These are phyloP conservation scores for Elongisporangium anandrum DNA, from an alignment of 352 stramenopile species.

Conservation along the genomic window DNA sequence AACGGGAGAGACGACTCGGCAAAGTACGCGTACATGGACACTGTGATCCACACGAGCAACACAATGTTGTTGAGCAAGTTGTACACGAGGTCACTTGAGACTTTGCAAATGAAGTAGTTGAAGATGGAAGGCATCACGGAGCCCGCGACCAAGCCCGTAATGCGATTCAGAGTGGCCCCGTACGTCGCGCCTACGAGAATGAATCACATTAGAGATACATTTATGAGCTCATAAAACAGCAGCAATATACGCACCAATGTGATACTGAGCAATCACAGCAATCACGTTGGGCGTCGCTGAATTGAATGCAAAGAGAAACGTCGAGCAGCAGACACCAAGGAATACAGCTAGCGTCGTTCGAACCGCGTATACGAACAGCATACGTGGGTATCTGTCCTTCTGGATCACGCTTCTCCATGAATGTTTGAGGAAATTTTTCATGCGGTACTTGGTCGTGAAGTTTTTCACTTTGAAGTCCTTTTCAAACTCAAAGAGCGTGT, in stretches of 20 bases:
- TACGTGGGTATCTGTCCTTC: constrained; percentile 35
- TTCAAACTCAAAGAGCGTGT: constrained; percentile 64
- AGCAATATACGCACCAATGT: constrained; percentile 27
- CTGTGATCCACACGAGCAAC: constrained; percentile 53
- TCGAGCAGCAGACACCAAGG: constrained; percentile 52
- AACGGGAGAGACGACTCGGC: constrained; percentile 44
- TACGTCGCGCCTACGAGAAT: constrained; percentile 46
- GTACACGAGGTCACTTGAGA: constrained; percentile 29
- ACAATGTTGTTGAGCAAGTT: constrained; percentile 58
- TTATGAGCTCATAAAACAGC: not conserved
- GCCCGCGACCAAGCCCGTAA: constrained; percentile 60
- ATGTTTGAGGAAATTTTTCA: constrained; percentile 49
- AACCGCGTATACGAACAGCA: constrained; percentile 49
- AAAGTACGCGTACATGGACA: constrained; percentile 75
- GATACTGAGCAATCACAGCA: constrained; percentile 60
- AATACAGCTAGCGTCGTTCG: constrained; percentile 59
- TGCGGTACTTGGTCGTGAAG: constrained; percentile 42
- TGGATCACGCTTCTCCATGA: constrained; percentile 28
- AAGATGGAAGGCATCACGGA: constrained; percentile 69
- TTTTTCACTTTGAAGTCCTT: constrained; percentile 69
- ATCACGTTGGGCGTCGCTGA: constrained; percentile 62
- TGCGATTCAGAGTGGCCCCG: constrained; percentile 57
- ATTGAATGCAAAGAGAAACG: constrained; percentile 72
- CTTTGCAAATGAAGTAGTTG: constrained; percentile 69
- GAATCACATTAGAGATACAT: not conserved